phyloP scores from a whole-genome alignment of 805 yeast genomes.

The Blastobotrys muscicola region DNA sequence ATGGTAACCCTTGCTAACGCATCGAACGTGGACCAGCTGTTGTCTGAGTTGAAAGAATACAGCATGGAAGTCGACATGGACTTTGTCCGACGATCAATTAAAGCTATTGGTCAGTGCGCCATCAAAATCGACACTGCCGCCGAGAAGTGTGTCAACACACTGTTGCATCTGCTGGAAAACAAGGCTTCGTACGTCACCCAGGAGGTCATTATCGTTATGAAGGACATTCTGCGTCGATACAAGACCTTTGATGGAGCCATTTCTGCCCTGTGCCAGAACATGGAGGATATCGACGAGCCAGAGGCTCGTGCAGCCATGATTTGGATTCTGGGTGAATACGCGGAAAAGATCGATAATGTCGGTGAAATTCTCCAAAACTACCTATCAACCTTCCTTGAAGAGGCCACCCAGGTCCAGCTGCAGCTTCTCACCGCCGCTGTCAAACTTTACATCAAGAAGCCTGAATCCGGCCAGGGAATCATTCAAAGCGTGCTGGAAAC shows the following conservation, averaged over 20 bases:
- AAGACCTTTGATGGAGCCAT: conserved; percentile 48
- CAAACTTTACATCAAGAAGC: conserved; percentile 56
- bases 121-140: conserved; percentile 62
- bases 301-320: conserved; percentile 71
- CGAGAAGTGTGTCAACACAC: conserved; percentile 52
- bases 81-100: conserved; percentile 80
- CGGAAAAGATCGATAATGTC: conserved; percentile 39
- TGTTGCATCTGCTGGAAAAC: conserved; percentile 57
- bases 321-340: conserved; percentile 80
- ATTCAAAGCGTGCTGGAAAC: conserved; percentile 70
- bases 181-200: conserved; percentile 70
- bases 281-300: conserved; percentile 61
- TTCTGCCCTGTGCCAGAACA: conserved; percentile 34
- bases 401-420: conserved; percentile 66
- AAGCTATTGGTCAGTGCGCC: conserved; percentile 87
- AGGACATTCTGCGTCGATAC: conserved; percentile 68
- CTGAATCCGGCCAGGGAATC: conserved; percentile 49
- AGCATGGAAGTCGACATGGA: conserved; percentile 82
- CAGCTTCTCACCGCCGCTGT: conserved; percentile 68
- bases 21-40: conserved; percentile 48
- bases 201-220: conserved; percentile 67
- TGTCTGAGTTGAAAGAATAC: conserved; percentile 75
- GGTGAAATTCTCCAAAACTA: conserved; percentile 34
- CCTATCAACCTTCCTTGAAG: conserved; percentile 47
- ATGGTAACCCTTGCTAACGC: conserved; percentile 69